Evolutionary conservation across 805 yeast species (phyloP).

Genomic region (Myxozyma monticola): DNA sequence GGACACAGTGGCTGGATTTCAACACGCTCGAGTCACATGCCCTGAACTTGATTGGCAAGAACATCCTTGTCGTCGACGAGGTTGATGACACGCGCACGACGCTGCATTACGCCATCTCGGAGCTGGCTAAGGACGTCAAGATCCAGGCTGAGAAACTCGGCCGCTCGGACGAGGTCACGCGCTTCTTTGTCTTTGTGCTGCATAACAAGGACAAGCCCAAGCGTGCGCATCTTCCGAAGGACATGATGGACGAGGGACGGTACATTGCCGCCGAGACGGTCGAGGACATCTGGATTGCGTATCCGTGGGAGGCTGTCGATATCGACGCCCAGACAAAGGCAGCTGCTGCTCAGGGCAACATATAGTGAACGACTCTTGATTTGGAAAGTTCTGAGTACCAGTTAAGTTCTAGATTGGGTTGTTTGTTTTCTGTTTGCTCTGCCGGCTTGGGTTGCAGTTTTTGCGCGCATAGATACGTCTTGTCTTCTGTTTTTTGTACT

Average conservation of each 20-base stretch:
- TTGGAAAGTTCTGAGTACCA: neutral
- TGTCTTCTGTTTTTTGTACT: too few relatives aligned
- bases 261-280: conserved; percentile 75
- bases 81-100: conserved; percentile 93
- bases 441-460: too few relatives aligned
- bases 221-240: conserved; percentile 67
- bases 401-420: neutral
- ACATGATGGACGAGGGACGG: conserved; percentile 60
- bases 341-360: conserved; percentile 69
- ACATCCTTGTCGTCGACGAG: conserved; percentile 80
- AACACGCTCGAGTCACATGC: conserved; percentile 67
- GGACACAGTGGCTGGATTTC: conserved; percentile 90
- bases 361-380: too few relatives aligned
- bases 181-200: conserved; percentile 73
- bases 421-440: too few relatives aligned
- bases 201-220: conserved; percentile 83
- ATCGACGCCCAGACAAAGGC: conserved; percentile 71
- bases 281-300: conserved; percentile 80
- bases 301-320: conserved; percentile 87
- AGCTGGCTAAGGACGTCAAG: conserved; percentile 65
- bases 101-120: conserved; percentile 76
- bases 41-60: conserved; percentile 77
- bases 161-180: conserved; percentile 59
- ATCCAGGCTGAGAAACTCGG: conserved; percentile 61
- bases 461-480: too few relatives aligned